Evolutionary conservation across 805 yeast genomes (phyloP), one percentile per base, ranked within the genome.

Genomic region (Candida ortonii): DNA sequence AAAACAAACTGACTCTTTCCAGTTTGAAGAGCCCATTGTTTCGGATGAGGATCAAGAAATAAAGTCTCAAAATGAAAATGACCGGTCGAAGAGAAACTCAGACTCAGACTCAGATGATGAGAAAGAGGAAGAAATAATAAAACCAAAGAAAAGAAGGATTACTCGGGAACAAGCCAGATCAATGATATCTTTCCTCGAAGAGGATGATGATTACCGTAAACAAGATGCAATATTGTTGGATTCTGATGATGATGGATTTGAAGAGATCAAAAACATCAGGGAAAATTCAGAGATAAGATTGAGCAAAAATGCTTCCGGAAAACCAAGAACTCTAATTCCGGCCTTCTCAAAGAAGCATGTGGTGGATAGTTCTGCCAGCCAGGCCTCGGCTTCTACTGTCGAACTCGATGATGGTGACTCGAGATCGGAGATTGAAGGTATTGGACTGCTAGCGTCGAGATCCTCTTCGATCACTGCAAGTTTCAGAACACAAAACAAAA

Each of bases 211-310:
- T 28, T 61, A 53, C 16, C 27, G 28, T 17, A 49, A 47, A 10
- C 60, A 55, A 6, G 25, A 43, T 28, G 64, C 57, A 3, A 62
- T 64, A 19, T 62, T 61, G 7, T 64, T 59, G 2, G 55, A 66
- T 14, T 42, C 52, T 53, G 61, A 53, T 28, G 49, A 46, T 18
- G 63, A 59, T 30, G 64, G 59, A 1, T 38, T 49, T 19, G 71
- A 68, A 3, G 59, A 59, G 13, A 56, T 67, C 36, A 67, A 64
- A 46, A 62, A 33, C 7, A 28, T 58, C 77, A 68, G 52, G 67
- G 70, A 1, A 73, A 83, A 7, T 71, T 83, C 43, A 71, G 80
- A 28, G 71, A 71, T 35, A 52, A 75, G 50, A 73, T 80, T 8
- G 57, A 56, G 27, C 53, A 57, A 18, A 55, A n/a, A n/a, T n/a